These are phyloP conservation scores for Benincasa hispida DNA, from an alignment of 306 rosid species.

Conservation along the genomic window DNA sequence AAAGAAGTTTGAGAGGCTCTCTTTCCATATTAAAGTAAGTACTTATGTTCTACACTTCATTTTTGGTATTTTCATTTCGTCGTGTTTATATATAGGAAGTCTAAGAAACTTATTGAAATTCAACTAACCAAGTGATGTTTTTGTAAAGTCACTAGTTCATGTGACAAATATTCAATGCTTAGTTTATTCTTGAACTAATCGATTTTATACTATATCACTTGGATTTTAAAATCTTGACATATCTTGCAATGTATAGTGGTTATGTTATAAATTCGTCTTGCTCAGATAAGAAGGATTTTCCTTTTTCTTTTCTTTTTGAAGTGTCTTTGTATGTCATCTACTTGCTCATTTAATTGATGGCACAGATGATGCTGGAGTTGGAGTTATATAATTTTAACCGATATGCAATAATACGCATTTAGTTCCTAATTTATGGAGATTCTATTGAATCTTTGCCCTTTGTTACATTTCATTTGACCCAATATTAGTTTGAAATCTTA, in stretches of 20 bases:
- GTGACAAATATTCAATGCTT: background rate
- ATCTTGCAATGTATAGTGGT: background rate
- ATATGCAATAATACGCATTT: no score
- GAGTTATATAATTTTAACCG: background rate
- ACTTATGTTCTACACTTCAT: background rate
- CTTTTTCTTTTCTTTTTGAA: background rate
- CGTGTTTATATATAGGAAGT: background rate
- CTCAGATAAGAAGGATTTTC: background rate
- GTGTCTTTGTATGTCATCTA: background rate
- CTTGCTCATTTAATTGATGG: background rate
- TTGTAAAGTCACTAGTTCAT: background rate
- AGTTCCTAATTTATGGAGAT: background rate
- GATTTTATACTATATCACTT: background rate
- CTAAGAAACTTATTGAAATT: background rate
- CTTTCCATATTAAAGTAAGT: background rate
- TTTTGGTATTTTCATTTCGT: background rate
- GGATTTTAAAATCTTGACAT: background rate
- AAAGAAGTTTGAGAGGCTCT: background rate
- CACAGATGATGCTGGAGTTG: background rate
- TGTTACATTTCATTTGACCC: background rate
- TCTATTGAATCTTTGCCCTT: background rate
- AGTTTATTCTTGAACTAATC: background rate
- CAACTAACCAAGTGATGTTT: background rate
- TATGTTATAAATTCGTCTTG: background rate
- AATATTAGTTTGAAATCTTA: background rate